These are phyloP conservation scores for Odonthalia washingtoniensis DNA, from an alignment of 31 red algal species.

Conservation along the genomic window DNA sequence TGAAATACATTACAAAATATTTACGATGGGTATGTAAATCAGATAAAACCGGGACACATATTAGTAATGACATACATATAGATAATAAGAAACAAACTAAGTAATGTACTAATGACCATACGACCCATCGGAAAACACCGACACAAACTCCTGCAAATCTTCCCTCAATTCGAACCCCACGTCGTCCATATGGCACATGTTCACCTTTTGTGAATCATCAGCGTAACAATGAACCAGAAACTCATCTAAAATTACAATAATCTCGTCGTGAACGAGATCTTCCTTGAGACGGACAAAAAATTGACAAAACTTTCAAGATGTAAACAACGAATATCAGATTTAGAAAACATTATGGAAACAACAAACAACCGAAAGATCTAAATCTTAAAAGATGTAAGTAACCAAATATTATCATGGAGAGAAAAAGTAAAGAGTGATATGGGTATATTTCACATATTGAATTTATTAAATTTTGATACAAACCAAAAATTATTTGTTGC, in stretches of 20 bases:
- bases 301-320: conserved; percentile 59
- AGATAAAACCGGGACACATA: too few relatives aligned
- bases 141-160: not conserved
- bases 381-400: conserved; percentile 70
- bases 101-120: not conserved
- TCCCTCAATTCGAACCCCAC: not conserved
- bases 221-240: not conserved
- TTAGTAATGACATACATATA: too few relatives aligned
- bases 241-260: not conserved
- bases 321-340: conserved; percentile 60
- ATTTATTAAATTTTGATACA: conserved; percentile 95
- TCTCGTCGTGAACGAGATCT: not conserved
- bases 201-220: not conserved
- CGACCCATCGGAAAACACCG: not conserved
- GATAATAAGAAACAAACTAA: too few relatives aligned
- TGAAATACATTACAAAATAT: too few relatives aligned
- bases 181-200: not conserved
- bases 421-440: conserved; percentile 80
- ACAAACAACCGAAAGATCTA: conserved; percentile 63
- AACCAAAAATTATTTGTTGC: conserved; percentile 87
- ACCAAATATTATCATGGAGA: conserved; percentile 76
- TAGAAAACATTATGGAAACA: conserved; percentile 73
- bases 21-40: too few relatives aligned
- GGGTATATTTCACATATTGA: conserved; percentile 88
- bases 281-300: conserved; percentile 10